phyloP scores from a whole-genome alignment of 2,329 filamentous ascomycete species.

The Penicillium sp. region DNA sequence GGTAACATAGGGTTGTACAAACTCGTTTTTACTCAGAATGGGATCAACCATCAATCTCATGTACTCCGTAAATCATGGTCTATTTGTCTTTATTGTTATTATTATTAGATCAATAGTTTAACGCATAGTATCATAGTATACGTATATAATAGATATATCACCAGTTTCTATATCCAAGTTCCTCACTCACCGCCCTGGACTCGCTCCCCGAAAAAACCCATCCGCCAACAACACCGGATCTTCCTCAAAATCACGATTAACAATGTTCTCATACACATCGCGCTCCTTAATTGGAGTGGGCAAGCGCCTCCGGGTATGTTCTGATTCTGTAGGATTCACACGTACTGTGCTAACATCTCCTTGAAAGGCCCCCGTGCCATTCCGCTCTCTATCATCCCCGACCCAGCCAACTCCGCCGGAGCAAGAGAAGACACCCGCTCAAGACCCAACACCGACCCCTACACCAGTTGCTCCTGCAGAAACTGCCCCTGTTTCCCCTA shows the following conservation, averaged over 20 bases:
- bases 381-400: conserved; percentile 24
- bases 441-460: conserved; percentile 4
- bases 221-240: conserved; percentile 13
- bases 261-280: conserved; percentile 27
- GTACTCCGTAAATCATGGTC: too few relatives aligned
- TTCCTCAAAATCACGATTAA: conserved; percentile 10
- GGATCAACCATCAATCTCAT: not conserved
- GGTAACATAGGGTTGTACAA: not conserved
- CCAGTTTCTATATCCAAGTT: not conserved
- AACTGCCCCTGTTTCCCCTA: not conserved
- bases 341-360: not conserved
- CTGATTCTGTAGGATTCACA: not conserved
- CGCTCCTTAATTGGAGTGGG: conserved; percentile 25
- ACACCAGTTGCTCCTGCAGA: not conserved
- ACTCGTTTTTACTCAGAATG: too few relatives aligned
- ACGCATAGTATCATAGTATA: not conserved
- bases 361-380: conserved; percentile 17
- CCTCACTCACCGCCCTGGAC: conserved; percentile 7
- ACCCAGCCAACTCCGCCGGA: conserved; percentile 20
- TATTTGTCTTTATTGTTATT: not conserved
- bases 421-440: conserved; percentile 10
- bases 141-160: not conserved
- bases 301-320: conserved; percentile 25
- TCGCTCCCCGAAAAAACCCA: conserved; percentile 25
- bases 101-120: not conserved